Evolutionary conservation across 345 rosid genomes (phyloP).

Genomic region (Acer yangbiense): DNA sequence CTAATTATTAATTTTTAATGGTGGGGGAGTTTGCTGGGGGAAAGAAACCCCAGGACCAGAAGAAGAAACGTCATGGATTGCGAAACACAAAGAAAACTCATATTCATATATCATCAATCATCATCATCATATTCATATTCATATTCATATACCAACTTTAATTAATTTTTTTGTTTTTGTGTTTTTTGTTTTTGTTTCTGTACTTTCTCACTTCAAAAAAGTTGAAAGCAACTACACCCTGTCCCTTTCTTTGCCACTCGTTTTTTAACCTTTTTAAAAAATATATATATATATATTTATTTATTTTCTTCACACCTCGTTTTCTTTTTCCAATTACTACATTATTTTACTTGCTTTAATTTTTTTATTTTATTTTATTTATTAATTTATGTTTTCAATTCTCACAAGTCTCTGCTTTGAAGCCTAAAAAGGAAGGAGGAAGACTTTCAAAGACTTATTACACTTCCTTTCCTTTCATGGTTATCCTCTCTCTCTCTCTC

Average conservation of each 20-base stretch:
- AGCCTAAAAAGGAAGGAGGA: constrained; percentile 41
- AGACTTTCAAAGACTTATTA: constrained; percentile 24
- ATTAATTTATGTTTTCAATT: background rate
- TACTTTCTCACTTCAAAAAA: constrained; percentile 28
- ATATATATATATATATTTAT: no score
- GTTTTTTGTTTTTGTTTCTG: background rate
- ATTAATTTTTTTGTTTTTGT: background rate
- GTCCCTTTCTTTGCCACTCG: constrained; percentile 57
- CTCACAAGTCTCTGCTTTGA: constrained; percentile 24
- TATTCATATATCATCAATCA: no score
- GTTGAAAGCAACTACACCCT: constrained; percentile 55
- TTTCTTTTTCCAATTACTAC: background rate
- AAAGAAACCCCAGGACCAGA: no score
- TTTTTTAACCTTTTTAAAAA: constrained; percentile 21
- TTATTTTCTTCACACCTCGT: background rate
- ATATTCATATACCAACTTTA: no score
- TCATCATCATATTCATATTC: no score
- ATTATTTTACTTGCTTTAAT: constrained; percentile 7
- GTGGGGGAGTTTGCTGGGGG: background rate
- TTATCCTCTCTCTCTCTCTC: constrained; percentile 28
- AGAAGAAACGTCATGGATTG: constrained; percentile 20
- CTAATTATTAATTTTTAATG: background rate
- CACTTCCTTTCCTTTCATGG: constrained; percentile 22
- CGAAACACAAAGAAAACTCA: constrained; percentile 30
- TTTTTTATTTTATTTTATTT: background rate